These are phyloP conservation scores for Phialocephala sp. DNA, from an alignment of 2,329 filamentous ascomycete genomes.

Conservation along the genomic window DNA sequence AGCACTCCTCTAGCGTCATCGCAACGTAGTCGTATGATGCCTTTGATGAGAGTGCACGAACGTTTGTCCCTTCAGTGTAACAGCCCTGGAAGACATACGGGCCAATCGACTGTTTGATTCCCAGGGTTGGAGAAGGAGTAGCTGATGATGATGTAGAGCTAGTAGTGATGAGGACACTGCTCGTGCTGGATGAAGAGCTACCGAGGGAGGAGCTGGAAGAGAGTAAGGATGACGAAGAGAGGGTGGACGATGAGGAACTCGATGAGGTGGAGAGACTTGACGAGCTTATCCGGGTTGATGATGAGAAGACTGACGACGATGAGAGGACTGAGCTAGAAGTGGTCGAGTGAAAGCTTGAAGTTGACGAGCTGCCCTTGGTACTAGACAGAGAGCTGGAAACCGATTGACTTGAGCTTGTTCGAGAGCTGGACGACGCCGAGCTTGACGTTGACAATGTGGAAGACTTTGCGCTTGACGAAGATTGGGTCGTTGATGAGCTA, in stretches of 20 bases:
- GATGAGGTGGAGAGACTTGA: too few species aligned
- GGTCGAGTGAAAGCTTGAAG: background rate
- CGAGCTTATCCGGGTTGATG: background rate
- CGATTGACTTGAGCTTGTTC: background rate
- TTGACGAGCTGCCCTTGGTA: background rate
- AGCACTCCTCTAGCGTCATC: conserved; percentile 42
- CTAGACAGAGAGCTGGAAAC: background rate
- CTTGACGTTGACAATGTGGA: too few species aligned
- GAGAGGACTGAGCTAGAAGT: background rate
- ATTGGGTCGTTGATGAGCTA: too few species aligned
- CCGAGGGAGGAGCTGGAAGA: background rate
- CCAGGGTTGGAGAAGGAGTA: background rate
- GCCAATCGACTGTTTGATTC: conserved; percentile 28
- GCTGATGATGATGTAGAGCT: background rate
- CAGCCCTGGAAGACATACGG: background rate
- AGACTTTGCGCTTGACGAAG: too few species aligned
- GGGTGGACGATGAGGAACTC: background rate
- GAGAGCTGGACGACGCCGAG: background rate
- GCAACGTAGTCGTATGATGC: conserved; percentile 24
- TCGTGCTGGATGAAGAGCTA: background rate
- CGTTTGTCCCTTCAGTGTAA: conserved; percentile 37
- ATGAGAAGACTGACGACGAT: background rate
- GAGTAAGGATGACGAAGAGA: background rate
- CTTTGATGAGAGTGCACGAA: conserved; percentile 49
- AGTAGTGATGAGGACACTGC: background rate